Base-by-base conservation (phyloP, 768 basidiomycete genomes). In the Russula sp. region DNA sequence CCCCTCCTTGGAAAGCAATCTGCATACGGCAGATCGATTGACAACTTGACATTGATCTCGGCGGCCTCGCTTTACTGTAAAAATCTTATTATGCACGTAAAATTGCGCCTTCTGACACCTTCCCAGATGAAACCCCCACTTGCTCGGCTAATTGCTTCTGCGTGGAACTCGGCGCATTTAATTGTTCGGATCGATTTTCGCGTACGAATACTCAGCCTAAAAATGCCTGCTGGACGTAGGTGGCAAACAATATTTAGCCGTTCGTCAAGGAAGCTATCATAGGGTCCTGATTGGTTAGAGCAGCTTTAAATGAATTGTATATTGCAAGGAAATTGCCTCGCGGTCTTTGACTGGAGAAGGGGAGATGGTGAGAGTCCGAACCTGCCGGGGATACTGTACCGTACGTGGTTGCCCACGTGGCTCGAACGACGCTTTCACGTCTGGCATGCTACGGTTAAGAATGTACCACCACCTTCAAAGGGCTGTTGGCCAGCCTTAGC, bases 351-450 rank as follows among this genome's bases (percentile, higher is more conserved):
- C 40, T 42, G 40, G 2, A 50, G 49, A 50, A 32, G 31, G 31
- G 27, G 7, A 50, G 49, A 32, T 32, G 10, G 31, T 11, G 32
- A 22, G 27, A 52, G 35, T 54, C 59, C 59, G 59, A 61, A 39
- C 44, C 44, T 54, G 53, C 35, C 59, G 53, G 35, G 22, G 34
- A 52, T 42, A 47, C 6, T 44, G 27, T 22, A 14, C 32, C n/a
- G 32, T 51, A 48, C 45, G 53, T 55, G 18, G 52, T 22, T 53
- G 44, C 35, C 44, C 59, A 61, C 59, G 59, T 61, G 59, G 52
- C 45, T 18, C 16, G 34, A 16, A 37, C 45, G 44, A 54, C 16
- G n/a, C 10, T 27, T 61, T 47, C 53, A 47, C 45, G 53, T 34
- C 60, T 37, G 47, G 31, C 37, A 14, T 20, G 53, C 53, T 45